A percentile compares a stretch with the other conserved stretches of the same genome.
These are phyloP conservation scores for Sugiyamaella chiloensis DNA, from an alignment of 805 yeast species.

Conservation along the genomic window DNA sequence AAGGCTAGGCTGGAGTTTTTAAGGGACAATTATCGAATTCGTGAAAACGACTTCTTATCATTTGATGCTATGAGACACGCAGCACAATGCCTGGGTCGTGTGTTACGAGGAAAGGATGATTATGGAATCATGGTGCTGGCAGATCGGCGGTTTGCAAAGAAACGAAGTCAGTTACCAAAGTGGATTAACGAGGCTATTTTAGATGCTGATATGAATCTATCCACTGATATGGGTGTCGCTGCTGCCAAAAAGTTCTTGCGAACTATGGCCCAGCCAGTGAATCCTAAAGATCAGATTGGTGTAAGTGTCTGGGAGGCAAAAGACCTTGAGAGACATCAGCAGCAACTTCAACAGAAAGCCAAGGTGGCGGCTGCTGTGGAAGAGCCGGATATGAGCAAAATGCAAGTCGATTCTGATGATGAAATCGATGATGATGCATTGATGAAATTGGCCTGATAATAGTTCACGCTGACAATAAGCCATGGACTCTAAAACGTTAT, in stretches of 20 bases:
- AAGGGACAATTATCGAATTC: constrained; percentile 86
- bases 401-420: constrained; percentile 4
- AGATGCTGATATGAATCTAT: constrained; percentile 86
- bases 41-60: constrained; percentile 90
- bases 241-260: constrained; percentile 89
- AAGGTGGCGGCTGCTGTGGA: neutral
- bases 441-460: neutral
- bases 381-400: neutral
- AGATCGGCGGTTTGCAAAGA: constrained; percentile 85
- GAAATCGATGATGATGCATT: constrained; percentile 1
- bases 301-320: constrained; percentile 87
- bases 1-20: constrained; percentile 93
- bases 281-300: constrained; percentile 88
- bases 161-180: constrained; percentile 84
- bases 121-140: constrained; percentile 98
- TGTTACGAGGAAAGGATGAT: constrained; percentile 95
- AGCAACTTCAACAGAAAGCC: neutral
- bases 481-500: no score
- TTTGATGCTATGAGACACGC: constrained; percentile 99
- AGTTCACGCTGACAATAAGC: no score
- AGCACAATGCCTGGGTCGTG: constrained; percentile 97
- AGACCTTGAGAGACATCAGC: constrained; percentile 24
- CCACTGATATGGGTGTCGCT: constrained; percentile 97
- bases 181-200: constrained; percentile 94
- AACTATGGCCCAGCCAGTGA: constrained; percentile 89